These are phyloP conservation scores for Lactifluus piperatus DNA, from an alignment of 768 basidiomycete genomes.

Conservation along the genomic window DNA sequence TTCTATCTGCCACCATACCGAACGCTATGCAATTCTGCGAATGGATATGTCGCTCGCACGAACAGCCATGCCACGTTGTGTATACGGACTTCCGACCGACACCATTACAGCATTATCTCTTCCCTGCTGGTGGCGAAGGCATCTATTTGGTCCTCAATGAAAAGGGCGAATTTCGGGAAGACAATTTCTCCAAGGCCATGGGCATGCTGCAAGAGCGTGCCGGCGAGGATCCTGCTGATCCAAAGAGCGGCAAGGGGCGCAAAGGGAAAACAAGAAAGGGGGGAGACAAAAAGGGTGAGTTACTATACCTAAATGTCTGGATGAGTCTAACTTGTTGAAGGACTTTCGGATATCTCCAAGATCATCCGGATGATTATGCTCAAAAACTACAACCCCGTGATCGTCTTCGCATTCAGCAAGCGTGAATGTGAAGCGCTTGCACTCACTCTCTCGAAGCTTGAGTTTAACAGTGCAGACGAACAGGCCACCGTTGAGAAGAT, in stretches of 20 bases:
- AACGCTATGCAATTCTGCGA: constrained; percentile 99
- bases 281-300: constrained; percentile 80
- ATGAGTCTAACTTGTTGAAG: constrained; percentile 31
- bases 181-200: constrained; percentile 98
- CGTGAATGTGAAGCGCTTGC: constrained; percentile 95
- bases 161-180: constrained; percentile 93
- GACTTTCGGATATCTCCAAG: constrained; percentile 90
- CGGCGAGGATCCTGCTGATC: constrained; percentile 91
- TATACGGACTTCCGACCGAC: constrained; percentile 99
- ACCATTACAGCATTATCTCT: constrained; percentile 95
- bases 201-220: constrained; percentile 74
- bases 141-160: constrained; percentile 99
- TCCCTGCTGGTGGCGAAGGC: constrained; percentile 93
- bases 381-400: constrained; percentile 96
- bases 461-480: constrained; percentile 91
- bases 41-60: constrained; percentile 96
- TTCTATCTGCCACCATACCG: constrained; percentile 97
- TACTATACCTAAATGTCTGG: background rate
- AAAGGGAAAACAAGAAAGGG: constrained; percentile 94
- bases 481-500: constrained; percentile 79
- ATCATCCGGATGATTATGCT: constrained; percentile 98
- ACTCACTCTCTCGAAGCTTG: constrained; percentile 86
- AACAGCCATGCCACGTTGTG: constrained; percentile 97
- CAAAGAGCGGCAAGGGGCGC: constrained; percentile 71
- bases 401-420: constrained; percentile 97